Evolutionary conservation across 768 basidiomycete genomes (phyloP).

Genomic region (Sporobolomyces roseus): DNA sequence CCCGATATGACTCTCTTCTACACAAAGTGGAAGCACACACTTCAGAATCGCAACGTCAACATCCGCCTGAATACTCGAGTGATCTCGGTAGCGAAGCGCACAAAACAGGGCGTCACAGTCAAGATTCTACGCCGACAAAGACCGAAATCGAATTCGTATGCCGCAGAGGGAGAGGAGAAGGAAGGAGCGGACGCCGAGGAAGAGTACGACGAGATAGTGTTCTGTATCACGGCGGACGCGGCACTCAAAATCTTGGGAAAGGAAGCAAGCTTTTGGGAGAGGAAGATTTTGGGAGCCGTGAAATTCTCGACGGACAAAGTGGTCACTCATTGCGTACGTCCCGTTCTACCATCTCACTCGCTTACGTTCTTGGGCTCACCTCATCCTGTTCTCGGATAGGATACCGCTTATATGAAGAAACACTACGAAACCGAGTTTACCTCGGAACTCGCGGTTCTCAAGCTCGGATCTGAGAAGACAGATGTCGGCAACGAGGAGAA

Average conservation of each 20-base stretch:
- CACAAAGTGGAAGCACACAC: slow-evolving; percentile 47
- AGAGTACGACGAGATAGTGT: slow-evolving; percentile 51
- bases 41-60: slow-evolving; percentile 49
- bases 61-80: slow-evolving; percentile 51
- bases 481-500: slow-evolving; percentile 41
- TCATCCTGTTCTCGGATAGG: not conserved
- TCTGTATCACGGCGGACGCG: slow-evolving; percentile 51
- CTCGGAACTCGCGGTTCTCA: slow-evolving; percentile 46
- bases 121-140: slow-evolving; percentile 46
- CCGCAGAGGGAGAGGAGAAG: slow-evolving; percentile 48
- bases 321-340: slow-evolving; percentile 49
- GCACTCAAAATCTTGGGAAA: slow-evolving; percentile 49
- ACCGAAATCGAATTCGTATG: slow-evolving; percentile 31
- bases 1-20: slow-evolving; percentile 51
- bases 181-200: slow-evolving; percentile 49
- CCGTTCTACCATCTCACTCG: not conserved
- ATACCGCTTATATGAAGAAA: slow-evolving; percentile 49
- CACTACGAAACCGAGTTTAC: slow-evolving; percentile 50
- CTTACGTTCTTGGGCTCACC: not conserved
- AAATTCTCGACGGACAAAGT: slow-evolving; percentile 52
- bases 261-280: slow-evolving; percentile 48
- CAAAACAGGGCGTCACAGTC: slow-evolving; percentile 47
- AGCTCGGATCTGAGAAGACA: slow-evolving; percentile 47
- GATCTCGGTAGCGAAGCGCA: slow-evolving; percentile 44
- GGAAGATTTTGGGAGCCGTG: slow-evolving; percentile 46